These are phyloP conservation scores for Avena sativa DNA, from an alignment of 176 grass and related monocot species.

Conservation along the genomic window DNA sequence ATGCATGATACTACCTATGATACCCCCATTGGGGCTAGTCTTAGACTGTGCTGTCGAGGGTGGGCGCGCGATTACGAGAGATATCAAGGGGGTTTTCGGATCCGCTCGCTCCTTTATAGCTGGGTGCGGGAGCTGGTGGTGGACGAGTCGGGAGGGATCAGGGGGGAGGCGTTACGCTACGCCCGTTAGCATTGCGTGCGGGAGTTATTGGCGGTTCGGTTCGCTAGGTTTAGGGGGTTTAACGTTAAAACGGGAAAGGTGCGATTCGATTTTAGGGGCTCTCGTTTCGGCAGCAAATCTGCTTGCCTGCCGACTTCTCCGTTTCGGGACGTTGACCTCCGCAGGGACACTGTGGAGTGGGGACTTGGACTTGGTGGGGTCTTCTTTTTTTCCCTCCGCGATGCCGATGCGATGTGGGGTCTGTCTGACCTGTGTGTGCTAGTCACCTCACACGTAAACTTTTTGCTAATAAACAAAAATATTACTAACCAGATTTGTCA, in stretches of 20 bases:
- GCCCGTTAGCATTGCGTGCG: not conserved
- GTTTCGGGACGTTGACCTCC: not conserved
- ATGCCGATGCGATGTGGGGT: not conserved
- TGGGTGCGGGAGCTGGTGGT: not conserved
- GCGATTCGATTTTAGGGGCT: slow-evolving; percentile 2
- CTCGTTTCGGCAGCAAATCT: not conserved
- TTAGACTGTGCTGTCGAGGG: slow-evolving; percentile 42
- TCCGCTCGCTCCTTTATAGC: too few relatives aligned
- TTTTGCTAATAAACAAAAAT: not conserved
- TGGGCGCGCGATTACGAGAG: not conserved
- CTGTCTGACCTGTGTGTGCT: not conserved
- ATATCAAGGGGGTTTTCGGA: not conserved
- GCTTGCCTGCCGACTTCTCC: not conserved
- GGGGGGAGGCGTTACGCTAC: not conserved
- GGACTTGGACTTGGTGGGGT: not conserved
- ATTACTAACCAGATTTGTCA: not conserved
- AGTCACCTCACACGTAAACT: not conserved
- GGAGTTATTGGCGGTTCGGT: slow-evolving; percentile 9
- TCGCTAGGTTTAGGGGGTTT: not conserved
- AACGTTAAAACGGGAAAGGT: slow-evolving; percentile 20
- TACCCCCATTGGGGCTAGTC: too few relatives aligned
- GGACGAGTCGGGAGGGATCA: not conserved
- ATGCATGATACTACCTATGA: too few relatives aligned
- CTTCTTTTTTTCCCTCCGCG: not conserved
- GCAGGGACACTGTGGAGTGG: not conserved